These are phyloP conservation scores for Tritrichomonas foetus DNA, from an alignment of 208 protist genomes.

Conservation along the genomic window DNA sequence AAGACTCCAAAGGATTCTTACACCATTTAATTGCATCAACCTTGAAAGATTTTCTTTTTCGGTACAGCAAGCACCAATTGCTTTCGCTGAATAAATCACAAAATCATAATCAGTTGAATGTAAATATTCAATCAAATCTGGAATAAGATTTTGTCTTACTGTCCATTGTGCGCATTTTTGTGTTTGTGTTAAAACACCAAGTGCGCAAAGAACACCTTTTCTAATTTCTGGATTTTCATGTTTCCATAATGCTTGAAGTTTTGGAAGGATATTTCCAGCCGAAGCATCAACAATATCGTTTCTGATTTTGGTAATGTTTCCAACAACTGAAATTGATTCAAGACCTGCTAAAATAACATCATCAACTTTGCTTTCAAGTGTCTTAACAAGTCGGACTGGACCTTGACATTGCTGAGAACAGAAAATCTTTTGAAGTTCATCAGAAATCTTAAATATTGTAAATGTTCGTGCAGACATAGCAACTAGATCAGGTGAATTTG, in stretches of 20 bases:
- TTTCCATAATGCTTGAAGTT: not conserved
- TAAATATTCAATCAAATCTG: not conserved
- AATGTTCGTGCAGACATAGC: not conserved
- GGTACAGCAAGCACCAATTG: not conserved
- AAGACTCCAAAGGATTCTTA: not conserved
- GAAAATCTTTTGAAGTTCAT: not conserved
- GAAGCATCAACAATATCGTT: not conserved
- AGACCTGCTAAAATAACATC: not conserved
- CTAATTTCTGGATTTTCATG: not conserved
- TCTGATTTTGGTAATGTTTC: not conserved
- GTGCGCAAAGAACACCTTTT: not conserved
- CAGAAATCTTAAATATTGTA: not conserved
- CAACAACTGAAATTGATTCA: not conserved
- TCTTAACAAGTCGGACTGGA: not conserved
- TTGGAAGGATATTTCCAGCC: not conserved
- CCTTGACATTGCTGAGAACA: not conserved
- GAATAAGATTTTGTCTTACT: not conserved
- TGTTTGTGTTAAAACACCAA: not conserved
- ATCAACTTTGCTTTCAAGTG: not conserved
- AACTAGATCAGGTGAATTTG: not conserved
- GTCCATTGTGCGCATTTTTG: slow-evolving; percentile 17
- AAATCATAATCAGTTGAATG: not conserved
- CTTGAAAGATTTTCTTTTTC: not conserved
- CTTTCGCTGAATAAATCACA: not conserved
- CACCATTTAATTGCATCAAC: not conserved